Conservation (phyloP, 2,329 filamentous ascomycete species). For the Stemphylium beticola region DNA sequence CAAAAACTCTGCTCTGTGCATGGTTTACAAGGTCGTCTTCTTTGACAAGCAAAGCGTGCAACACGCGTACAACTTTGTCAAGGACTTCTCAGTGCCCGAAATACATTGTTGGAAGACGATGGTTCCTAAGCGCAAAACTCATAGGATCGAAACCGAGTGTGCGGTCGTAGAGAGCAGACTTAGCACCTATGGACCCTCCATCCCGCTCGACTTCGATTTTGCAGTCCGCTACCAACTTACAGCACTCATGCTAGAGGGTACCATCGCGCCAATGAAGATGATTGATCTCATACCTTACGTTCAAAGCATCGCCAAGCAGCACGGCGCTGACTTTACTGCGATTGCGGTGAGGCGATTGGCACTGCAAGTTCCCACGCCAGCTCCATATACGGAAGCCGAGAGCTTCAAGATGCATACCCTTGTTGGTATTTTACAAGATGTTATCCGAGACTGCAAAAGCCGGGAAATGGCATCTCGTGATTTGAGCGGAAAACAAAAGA, state of each 20-base stretch:
- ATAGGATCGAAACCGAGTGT: slow-evolving; percentile 63
- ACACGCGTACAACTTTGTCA: slow-evolving; percentile 42
- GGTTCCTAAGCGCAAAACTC: slow-evolving; percentile 58
- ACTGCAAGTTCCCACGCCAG: slow-evolving; percentile 52
- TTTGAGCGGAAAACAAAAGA: slow-evolving; percentile 57
- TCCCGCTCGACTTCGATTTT: slow-evolving; percentile 16
- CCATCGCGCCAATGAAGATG: slow-evolving; percentile 24
- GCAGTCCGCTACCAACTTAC: slow-evolving; percentile 31
- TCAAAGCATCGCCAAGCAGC: slow-evolving; percentile 41
- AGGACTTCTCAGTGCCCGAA: slow-evolving; percentile 31
- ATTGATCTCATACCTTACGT: slow-evolving; percentile 27
- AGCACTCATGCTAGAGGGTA: slow-evolving; percentile 36
- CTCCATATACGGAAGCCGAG: slow-evolving; percentile 17
- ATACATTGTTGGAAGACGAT: slow-evolving; percentile 21
- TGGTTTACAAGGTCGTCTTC: slow-evolving; percentile 56
- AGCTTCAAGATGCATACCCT: slow-evolving; percentile 14
- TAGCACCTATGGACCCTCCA: not conserved
- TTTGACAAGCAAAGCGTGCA: slow-evolving; percentile 25
- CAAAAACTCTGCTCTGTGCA: slow-evolving; percentile 54
- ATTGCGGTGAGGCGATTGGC: slow-evolving; percentile 72
- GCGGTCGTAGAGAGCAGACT: slow-evolving; percentile 66
- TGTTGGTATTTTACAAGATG: slow-evolving; percentile 11
- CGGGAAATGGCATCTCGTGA: slow-evolving; percentile 63
- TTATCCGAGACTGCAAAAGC: slow-evolving; percentile 11
- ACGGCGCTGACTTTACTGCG: slow-evolving; percentile 64